These are phyloP conservation scores for Diplodia mutila DNA, from an alignment of 2,329 filamentous ascomycete species.

Conservation along the genomic window DNA sequence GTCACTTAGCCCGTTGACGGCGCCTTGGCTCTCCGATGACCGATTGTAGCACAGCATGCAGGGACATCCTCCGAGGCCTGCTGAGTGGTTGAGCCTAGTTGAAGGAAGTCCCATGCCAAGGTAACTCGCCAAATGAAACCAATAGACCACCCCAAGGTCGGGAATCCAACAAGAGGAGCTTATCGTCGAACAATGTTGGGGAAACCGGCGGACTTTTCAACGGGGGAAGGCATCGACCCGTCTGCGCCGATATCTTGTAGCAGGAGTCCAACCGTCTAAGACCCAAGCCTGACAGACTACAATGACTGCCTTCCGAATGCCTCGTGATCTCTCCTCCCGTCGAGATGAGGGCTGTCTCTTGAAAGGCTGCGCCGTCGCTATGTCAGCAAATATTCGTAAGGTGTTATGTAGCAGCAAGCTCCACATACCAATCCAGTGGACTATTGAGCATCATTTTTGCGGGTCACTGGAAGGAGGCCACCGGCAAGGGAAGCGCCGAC, in stretches of 20 bases:
- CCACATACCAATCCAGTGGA: background rate
- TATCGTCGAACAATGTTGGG: background rate
- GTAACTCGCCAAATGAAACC: background rate
- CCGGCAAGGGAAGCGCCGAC: conserved; percentile 5
- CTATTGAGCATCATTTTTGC: background rate
- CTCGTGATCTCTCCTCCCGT: background rate
- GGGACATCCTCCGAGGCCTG: background rate
- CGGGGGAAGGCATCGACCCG: background rate
- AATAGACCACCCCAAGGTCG: background rate
- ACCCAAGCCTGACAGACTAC: background rate
- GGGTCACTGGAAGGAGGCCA: background rate
- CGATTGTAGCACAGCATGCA: background rate
- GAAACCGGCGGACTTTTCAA: background rate
- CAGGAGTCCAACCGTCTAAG: background rate
- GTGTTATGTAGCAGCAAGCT: background rate
- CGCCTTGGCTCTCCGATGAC: background rate
- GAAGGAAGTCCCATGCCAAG: background rate
- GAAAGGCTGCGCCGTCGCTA: background rate
- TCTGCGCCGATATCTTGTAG: background rate
- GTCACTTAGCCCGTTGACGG: background rate
- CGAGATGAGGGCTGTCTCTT: too few species aligned
- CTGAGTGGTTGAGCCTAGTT: background rate
- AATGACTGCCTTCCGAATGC: background rate
- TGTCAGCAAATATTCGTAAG: background rate
- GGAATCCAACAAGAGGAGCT: too few species aligned